These are phyloP conservation scores for Akanthomyces muscarius DNA, from an alignment of 2,329 filamentous ascomycete genomes.

Conservation along the genomic window DNA sequence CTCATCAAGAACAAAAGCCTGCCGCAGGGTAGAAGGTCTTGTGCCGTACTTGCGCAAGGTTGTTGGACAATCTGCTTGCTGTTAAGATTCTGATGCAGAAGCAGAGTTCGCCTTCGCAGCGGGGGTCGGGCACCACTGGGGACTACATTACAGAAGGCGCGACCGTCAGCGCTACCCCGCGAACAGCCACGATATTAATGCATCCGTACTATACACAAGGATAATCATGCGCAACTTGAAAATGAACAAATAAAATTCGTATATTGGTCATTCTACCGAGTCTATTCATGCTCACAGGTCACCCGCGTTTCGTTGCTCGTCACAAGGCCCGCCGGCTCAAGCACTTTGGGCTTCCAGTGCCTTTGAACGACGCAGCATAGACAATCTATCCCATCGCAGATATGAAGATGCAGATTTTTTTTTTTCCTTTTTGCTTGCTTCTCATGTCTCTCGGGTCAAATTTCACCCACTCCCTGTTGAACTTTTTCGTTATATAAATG, in stretches of 20 bases:
- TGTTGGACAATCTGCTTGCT: not conserved
- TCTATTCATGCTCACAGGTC: constrained; percentile 34
- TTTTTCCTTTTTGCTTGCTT: constrained; percentile 28
- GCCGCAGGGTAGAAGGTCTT: too few relatives aligned
- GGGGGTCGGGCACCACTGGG: not conserved
- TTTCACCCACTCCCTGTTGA: constrained; percentile 7
- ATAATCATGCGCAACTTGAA: not conserved
- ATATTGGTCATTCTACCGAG: constrained; percentile 35
- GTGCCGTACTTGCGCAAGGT: not conserved
- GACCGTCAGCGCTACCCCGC: not conserved
- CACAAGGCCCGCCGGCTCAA: constrained; percentile 21
- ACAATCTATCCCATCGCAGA: constrained; percentile 28
- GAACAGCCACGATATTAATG: too few relatives aligned
- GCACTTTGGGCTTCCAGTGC: constrained; percentile 23
- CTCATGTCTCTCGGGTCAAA: constrained; percentile 8
- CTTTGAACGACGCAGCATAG: constrained; percentile 24
- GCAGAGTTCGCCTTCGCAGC: not conserved
- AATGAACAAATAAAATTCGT: constrained; percentile 25
- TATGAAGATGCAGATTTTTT: constrained; percentile 32
- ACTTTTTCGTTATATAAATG: constrained; percentile 17
- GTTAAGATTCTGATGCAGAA: not conserved
- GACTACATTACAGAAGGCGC: not conserved
- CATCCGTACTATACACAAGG: not conserved
- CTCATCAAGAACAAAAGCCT: not conserved
- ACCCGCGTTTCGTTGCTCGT: constrained; percentile 21